A percentile compares a stretch with the other conserved stretches of the same genome.
Evolutionary conservation across 2,329 filamentous ascomycete genomes (phyloP).

Genomic region (Colletotrichum plurivorum): DNA sequence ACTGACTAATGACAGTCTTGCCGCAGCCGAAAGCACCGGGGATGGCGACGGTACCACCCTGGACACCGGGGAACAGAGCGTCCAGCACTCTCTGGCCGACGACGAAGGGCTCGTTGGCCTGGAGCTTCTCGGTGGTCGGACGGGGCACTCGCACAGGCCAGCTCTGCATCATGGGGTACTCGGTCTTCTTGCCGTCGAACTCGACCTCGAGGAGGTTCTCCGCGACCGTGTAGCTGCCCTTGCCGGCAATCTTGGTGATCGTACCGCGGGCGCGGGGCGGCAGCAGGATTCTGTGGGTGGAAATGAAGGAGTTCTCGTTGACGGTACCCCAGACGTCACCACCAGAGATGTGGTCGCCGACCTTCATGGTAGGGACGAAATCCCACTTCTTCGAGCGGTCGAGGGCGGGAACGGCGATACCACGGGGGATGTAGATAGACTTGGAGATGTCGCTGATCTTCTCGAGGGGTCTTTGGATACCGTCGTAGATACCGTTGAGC

Average conservation of each 20-base stretch:
- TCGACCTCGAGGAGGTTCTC: constrained; percentile 96
- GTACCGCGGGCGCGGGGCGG: constrained; percentile 91
- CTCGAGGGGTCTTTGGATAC: constrained; percentile 95
- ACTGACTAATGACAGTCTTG: constrained; percentile 99
- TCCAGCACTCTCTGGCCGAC: constrained; percentile 98
- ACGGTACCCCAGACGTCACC: constrained; percentile 97
- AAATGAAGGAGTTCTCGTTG: constrained; percentile 95
- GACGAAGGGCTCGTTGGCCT: constrained; percentile 90
- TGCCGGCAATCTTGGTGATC: constrained; percentile 90
- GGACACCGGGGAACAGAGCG: constrained; percentile 94
- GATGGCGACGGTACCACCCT: constrained; percentile 97
- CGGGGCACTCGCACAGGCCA: constrained; percentile 98
- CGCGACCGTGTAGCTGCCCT: constrained; percentile 93
- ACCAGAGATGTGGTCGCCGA: constrained; percentile 96
- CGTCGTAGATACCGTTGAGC: constrained; percentile 99
- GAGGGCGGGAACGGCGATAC: constrained; percentile 88
- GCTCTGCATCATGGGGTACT: constrained; percentile 98
- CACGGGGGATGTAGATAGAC: constrained; percentile 98
- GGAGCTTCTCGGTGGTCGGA: constrained; percentile 91
- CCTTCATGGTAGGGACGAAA: constrained; percentile 91
- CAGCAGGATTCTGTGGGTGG: constrained; percentile 92
- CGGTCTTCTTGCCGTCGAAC: constrained; percentile 95
- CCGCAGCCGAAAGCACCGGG: constrained; percentile 98
- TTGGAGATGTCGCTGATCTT: constrained; percentile 83
- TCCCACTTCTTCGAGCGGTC: constrained; percentile 97